Evolutionary conservation across 169 alveolate genomes (phyloP).

Genomic region (Amoebophrya sp.): DNA sequence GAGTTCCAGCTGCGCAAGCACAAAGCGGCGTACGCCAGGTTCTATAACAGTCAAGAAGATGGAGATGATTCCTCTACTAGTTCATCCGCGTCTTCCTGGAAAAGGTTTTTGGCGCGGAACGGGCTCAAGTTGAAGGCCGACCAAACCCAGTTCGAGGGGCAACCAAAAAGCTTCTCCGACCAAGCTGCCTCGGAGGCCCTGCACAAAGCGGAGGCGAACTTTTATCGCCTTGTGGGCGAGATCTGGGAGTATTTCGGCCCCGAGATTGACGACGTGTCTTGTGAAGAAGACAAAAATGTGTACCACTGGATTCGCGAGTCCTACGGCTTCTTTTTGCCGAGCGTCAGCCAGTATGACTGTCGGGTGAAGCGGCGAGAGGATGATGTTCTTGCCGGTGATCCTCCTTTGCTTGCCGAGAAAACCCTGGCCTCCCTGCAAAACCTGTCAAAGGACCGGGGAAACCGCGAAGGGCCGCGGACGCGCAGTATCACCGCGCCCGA

Average conservation of each 20-base stretch:
- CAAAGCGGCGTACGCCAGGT: not conserved
- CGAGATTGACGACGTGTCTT: not conserved
- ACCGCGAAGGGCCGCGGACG: not conserved
- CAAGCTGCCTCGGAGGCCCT: too few relatives aligned
- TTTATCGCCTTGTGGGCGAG: not conserved
- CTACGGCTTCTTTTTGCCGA: not conserved
- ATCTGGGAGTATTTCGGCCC: not conserved
- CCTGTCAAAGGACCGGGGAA: not conserved
- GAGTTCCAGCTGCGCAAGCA: not conserved
- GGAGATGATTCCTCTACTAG: too few relatives aligned
- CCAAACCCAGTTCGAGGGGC: too few relatives aligned
- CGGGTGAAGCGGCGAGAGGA: not conserved
- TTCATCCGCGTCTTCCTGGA: too few relatives aligned
- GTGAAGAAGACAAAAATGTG: conserved; percentile 9
- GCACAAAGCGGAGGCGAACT: not conserved
- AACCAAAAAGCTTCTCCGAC: too few relatives aligned
- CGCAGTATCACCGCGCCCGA: not conserved
- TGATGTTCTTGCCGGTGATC: not conserved
- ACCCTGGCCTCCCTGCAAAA: not conserved
- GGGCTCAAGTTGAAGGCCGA: too few relatives aligned
- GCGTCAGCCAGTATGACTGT: not conserved
- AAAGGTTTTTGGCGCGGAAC: too few relatives aligned
- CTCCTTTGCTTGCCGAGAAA: too few relatives aligned
- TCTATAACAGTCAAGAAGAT: too few relatives aligned
- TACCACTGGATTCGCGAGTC: not conserved